phyloP scores from a whole-genome alignment of 768 basidiomycete genomes.

The Lactarius deliciosus region DNA sequence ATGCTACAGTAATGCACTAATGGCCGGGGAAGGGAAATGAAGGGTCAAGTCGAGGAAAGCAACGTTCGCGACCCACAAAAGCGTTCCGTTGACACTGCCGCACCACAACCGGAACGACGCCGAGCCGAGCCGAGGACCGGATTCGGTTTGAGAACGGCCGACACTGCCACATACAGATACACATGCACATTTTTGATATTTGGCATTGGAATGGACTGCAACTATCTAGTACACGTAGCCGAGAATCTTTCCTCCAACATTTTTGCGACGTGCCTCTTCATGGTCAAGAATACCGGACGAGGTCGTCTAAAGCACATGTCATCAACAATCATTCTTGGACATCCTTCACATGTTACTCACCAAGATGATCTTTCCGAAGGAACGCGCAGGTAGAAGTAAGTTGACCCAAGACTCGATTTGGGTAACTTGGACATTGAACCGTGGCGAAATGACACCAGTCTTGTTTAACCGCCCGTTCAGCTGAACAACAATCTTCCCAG shows the following conservation, averaged over 20 bases:
- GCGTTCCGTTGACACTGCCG: not conserved
- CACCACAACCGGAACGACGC: not conserved
- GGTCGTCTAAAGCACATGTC: slow-evolving; percentile 63
- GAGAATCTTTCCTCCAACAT: slow-evolving; percentile 93
- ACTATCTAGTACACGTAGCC: slow-evolving; percentile 82
- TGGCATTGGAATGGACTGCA: not conserved
- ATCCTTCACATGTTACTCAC: slow-evolving; percentile 42
- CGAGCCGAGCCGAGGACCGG: not conserved
- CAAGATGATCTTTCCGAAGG: slow-evolving; percentile 94
- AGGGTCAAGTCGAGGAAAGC: not conserved
- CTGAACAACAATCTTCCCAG: slow-evolving; percentile 97
- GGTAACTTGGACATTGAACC: slow-evolving; percentile 92
- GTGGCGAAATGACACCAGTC: slow-evolving; percentile 99
- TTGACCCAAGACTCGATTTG: slow-evolving; percentile 98
- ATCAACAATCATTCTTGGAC: slow-evolving; percentile 12
- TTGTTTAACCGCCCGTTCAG: slow-evolving; percentile 99
- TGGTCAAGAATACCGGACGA: slow-evolving; percentile 98
- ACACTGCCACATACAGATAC: not conserved
- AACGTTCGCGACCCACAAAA: not conserved
- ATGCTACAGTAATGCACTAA: too few relatives aligned
- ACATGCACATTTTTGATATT: not conserved
- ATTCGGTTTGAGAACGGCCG: not conserved
- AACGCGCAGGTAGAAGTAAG: slow-evolving; percentile 92
- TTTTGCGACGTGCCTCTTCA: slow-evolving; percentile 97
- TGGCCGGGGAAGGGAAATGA: not conserved